phyloP scores from a whole-genome alignment of 108 stramenopile species.

The Chaetoceros muelleri region DNA sequence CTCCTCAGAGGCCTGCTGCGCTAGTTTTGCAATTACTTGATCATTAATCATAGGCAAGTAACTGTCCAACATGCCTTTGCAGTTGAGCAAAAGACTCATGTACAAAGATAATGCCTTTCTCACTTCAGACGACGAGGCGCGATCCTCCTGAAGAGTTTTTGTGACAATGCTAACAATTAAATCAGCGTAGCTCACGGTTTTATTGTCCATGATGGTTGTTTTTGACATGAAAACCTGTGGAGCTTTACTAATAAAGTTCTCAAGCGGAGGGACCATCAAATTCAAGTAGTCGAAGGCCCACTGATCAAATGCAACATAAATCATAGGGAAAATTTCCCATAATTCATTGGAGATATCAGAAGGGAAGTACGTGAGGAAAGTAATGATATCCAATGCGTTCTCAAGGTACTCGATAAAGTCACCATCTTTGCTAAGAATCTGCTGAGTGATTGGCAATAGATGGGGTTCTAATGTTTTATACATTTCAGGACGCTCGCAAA shows the following conservation, averaged over 20 bases:
- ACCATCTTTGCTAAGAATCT: slow-evolving; percentile 84
- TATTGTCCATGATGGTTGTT: slow-evolving; percentile 41
- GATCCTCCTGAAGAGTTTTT: slow-evolving; percentile 77
- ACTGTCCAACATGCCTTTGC: slow-evolving; percentile 66
- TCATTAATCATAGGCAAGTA: slow-evolving; percentile 81
- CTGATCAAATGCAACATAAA: slow-evolving; percentile 84
- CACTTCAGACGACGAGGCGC: slow-evolving; percentile 78
- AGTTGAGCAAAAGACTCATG: slow-evolving; percentile 87
- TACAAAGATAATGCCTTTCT: slow-evolving; percentile 73
- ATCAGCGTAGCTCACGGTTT: slow-evolving; percentile 63
- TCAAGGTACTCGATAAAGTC: slow-evolving; percentile 93
- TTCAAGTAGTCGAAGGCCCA: slow-evolving; percentile 95
- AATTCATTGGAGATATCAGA: slow-evolving; percentile 67
- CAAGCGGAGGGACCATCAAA: slow-evolving; percentile 88
- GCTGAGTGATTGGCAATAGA: slow-evolving; percentile 77
- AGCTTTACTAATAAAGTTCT: slow-evolving; percentile 87
- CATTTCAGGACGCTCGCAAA: slow-evolving; percentile 58
- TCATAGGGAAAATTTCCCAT: slow-evolving; percentile 89
- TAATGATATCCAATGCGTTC: slow-evolving; percentile 85
- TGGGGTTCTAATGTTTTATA: slow-evolving; percentile 81
- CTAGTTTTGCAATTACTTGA: slow-evolving; percentile 67
- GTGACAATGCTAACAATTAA: slow-evolving; percentile 80
- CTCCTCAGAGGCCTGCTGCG: slow-evolving; percentile 68
- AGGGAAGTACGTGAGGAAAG: slow-evolving; percentile 91
- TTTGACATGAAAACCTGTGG: slow-evolving; percentile 60